These are phyloP conservation scores for Lachancea kluyveri DNA, from an alignment of 805 yeast genomes.

Conservation along the genomic window DNA sequence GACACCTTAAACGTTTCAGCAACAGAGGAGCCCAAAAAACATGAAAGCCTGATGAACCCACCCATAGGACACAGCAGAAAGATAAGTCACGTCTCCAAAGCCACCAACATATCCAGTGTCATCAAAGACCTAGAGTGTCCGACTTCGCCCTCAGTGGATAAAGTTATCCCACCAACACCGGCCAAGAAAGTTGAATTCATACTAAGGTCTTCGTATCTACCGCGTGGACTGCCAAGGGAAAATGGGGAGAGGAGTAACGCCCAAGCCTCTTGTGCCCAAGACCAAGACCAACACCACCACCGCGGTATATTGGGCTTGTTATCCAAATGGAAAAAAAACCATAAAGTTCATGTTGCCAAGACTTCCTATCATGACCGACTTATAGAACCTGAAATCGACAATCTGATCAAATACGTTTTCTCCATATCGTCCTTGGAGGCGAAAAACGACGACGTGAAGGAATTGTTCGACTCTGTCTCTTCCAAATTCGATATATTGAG, in stretches of 20 bases:
- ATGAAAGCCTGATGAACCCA: neutral
- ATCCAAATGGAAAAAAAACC: conserved; percentile 28
- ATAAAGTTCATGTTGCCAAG: conserved; percentile 7
- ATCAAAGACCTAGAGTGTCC: conserved; percentile 38
- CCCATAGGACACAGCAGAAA: conserved; percentile 3
- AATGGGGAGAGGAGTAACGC: no score
- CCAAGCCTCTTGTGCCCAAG: neutral
- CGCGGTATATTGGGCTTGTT: conserved; percentile 24
- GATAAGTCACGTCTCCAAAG: conserved; percentile 14
- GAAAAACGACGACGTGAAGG: conserved; percentile 11
- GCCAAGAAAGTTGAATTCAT: conserved; percentile 51
- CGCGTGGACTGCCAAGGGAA: conserved; percentile 13
- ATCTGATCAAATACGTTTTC: conserved; percentile 32
- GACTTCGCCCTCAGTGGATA: conserved; percentile 35
- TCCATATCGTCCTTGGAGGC: conserved; percentile 30
- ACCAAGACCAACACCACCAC: conserved; percentile 1
- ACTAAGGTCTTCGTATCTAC: conserved; percentile 25
- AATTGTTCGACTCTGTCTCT: conserved; percentile 10
- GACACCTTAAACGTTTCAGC: conserved; percentile 16
- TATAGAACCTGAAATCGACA: conserved; percentile 29
- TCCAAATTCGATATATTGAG: conserved; percentile 56
- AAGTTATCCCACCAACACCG: conserved; percentile 61
- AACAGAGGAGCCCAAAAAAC: neutral
- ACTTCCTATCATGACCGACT: conserved; percentile 6
- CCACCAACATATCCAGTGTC: conserved; percentile 19